Conservation (phyloP, 352 stramenopile genomes). For the Phytophthora litchii region DNA sequence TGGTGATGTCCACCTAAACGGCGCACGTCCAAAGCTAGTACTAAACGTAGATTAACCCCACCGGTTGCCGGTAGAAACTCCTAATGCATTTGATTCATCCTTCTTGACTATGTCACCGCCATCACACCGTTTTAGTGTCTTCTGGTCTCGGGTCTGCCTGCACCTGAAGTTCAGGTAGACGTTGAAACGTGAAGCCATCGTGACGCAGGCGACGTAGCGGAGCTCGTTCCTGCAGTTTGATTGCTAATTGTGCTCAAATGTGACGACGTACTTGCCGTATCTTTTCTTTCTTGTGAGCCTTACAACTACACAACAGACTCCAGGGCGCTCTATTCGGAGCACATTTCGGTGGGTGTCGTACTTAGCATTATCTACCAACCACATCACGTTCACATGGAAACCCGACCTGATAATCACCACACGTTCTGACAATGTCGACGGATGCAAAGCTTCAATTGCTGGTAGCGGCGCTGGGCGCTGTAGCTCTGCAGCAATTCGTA, state of each 20-base stretch:
- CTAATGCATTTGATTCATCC: constrained; percentile 29
- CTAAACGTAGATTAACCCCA: constrained; percentile 34
- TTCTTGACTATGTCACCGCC: too few species aligned
- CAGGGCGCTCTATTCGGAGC: constrained; percentile 21
- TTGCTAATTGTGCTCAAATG: constrained; percentile 21
- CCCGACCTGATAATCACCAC: constrained; percentile 11
- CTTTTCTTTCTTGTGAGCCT: constrained; percentile 10
- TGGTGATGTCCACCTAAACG: constrained; percentile 61
- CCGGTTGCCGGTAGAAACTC: constrained; percentile 36
- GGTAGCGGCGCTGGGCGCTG: constrained; percentile 32
- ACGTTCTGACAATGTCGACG: constrained; percentile 20
- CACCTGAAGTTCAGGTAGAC: too few species aligned
- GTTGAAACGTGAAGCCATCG: not conserved
- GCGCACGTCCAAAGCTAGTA: constrained; percentile 25
- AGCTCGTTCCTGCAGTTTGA: constrained; percentile 29
- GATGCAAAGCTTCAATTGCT: constrained; percentile 31
- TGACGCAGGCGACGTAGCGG: constrained; percentile 29
- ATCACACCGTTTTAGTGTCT: too few species aligned
- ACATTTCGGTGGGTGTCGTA: constrained; percentile 25
- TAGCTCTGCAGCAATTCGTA: constrained; percentile 56
- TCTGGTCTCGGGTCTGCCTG: too few species aligned
- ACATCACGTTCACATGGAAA: not conserved
- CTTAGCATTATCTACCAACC: not conserved
- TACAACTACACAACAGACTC: constrained; percentile 21
- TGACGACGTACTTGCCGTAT: constrained; percentile 1